Evolutionary conservation across 108 stramenopile genomes (phyloP).

Genomic region (Cyclotella atomus): DNA sequence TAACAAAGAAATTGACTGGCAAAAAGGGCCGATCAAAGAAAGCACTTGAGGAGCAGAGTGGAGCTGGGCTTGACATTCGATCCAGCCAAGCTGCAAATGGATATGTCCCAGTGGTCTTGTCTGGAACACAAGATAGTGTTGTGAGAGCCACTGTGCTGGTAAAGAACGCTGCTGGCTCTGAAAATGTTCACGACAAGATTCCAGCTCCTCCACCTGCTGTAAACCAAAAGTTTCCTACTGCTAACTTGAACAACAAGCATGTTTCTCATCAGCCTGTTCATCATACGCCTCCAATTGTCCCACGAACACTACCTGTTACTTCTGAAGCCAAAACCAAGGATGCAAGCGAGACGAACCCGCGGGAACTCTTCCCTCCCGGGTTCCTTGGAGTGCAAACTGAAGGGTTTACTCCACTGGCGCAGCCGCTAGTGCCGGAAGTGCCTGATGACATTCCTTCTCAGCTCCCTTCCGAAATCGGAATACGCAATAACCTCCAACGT

Average conservation of each 20-base stretch:
- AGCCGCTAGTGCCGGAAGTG: no score
- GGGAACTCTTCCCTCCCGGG: slow-evolving; percentile 26
- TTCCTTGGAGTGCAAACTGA: background rate
- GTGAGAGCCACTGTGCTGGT: slow-evolving; percentile 25
- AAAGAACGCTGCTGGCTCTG: slow-evolving; percentile 22
- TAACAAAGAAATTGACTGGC: slow-evolving; percentile 27
- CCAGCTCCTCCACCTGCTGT: no score
- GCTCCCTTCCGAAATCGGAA: slow-evolving; percentile 45
- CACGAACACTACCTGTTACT: background rate
- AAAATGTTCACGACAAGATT: slow-evolving; percentile 27
- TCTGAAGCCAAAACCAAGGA: background rate
- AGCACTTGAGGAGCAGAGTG: slow-evolving; percentile 26
- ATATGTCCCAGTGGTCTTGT: slow-evolving; percentile 32
- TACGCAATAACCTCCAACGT: slow-evolving; percentile 2
- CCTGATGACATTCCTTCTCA: slow-evolving; percentile 18
- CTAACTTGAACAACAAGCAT: background rate
- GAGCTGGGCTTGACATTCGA: slow-evolving; percentile 20
- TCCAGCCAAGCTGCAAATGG: slow-evolving; percentile 6
- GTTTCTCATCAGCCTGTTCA: slow-evolving; percentile 3
- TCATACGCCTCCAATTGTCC: background rate
- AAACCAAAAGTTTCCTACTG: no score
- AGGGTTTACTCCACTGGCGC: no score
- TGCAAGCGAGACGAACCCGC: background rate
- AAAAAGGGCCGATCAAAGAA: slow-evolving; percentile 37
- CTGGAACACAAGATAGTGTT: slow-evolving; percentile 6